phyloP scores from a whole-genome alignment of 805 yeast genomes.

The Pichia gijzeniarum region DNA sequence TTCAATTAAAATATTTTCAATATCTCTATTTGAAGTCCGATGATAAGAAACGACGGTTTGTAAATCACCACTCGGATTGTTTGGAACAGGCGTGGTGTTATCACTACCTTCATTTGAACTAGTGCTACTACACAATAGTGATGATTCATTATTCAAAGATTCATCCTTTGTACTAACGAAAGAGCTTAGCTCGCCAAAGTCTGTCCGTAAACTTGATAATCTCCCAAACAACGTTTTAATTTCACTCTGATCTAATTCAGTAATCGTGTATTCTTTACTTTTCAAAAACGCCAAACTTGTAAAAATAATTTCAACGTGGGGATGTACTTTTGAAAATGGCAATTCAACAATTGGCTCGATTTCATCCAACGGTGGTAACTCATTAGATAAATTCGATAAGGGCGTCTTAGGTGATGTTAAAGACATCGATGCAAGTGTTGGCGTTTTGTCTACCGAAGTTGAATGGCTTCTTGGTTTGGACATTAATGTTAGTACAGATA shows the following conservation, averaged over 20 bases:
- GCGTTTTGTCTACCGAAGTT: slow-evolving; percentile 22
- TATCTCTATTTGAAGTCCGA: slow-evolving; percentile 38
- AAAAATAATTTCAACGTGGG: slow-evolving; percentile 71
- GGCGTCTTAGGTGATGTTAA: slow-evolving; percentile 13
- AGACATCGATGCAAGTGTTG: slow-evolving; percentile 22
- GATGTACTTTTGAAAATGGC: slow-evolving; percentile 59
- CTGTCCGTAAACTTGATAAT: slow-evolving; percentile 37
- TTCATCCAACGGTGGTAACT: slow-evolving; percentile 14
- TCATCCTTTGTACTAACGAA: slow-evolving; percentile 20
- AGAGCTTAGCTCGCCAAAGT: slow-evolving; percentile 23
- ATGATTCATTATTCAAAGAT: not conserved
- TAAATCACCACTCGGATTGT: slow-evolving; percentile 1
- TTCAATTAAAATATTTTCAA: slow-evolving; percentile 65
- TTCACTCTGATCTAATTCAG: slow-evolving; percentile 88
- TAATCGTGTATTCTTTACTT: slow-evolving; percentile 67
- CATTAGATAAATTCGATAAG: slow-evolving; percentile 3
- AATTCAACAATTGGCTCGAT: slow-evolving; percentile 27
- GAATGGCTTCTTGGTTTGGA: slow-evolving; percentile 19
- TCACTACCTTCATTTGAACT: slow-evolving; percentile 1
- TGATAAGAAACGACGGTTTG: not conserved
- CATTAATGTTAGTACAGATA: slow-evolving; percentile 27
- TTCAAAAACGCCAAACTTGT: slow-evolving; percentile 73
- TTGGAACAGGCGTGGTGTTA: not conserved
- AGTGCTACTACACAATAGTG: too few relatives aligned
- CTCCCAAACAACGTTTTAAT: slow-evolving; percentile 70